Evolutionary conservation across 2,329 filamentous ascomycete genomes (phyloP).

Genomic region (Teratosphaeria zuluensis): DNA sequence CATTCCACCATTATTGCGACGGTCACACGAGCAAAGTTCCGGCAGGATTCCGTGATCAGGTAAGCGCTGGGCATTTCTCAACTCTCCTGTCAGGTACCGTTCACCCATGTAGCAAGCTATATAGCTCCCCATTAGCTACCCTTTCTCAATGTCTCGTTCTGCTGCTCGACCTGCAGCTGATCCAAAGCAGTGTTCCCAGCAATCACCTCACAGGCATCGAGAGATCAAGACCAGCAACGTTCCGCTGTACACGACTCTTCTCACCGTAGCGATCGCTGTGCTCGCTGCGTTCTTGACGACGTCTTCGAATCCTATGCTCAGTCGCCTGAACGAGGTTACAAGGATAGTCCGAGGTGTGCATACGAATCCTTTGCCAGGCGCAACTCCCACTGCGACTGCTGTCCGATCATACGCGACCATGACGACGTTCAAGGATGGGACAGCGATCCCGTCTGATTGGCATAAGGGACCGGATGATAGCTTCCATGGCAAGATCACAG

Average conservation of each 20-base stretch:
- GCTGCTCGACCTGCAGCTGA: background rate
- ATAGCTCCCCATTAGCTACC: background rate
- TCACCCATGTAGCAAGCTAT: background rate
- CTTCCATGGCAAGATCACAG: constrained; percentile 44
- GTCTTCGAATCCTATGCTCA: background rate
- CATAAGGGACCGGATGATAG: constrained; percentile 30
- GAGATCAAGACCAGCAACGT: background rate
- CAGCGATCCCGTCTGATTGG: constrained; percentile 9
- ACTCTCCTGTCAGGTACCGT: background rate
- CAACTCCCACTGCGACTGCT: background rate
- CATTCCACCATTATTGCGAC: too few relatives aligned
- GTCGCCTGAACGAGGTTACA: constrained; percentile 1
- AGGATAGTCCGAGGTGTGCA: background rate
- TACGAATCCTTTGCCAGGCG: background rate
- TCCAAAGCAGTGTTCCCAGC: background rate
- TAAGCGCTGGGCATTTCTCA: background rate
- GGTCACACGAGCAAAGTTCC: too few relatives aligned
- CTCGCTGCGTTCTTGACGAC: constrained; percentile 1
- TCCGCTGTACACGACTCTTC: background rate
- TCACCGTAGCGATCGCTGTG: background rate
- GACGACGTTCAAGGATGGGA: constrained; percentile 3
- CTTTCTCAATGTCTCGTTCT: background rate
- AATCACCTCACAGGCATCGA: background rate
- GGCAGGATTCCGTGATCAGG: background rate
- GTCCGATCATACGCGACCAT: background rate